Evolutionary conservation across 2,329 filamentous ascomycete species (phyloP).

Genomic region (Phoma sp.): DNA sequence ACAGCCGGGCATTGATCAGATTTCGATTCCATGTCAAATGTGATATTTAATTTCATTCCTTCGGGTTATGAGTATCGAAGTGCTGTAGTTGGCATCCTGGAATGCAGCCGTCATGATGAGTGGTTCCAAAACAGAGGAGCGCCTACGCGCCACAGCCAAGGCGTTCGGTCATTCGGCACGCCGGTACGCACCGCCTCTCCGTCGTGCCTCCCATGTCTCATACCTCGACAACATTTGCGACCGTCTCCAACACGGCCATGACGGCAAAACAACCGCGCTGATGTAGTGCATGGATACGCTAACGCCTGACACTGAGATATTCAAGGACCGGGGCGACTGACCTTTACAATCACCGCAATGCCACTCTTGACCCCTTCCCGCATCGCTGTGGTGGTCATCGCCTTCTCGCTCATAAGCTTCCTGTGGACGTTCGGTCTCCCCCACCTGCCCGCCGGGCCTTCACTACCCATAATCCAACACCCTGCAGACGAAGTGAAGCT

Average conservation of each 20-base stretch:
- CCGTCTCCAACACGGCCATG: not conserved
- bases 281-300: not conserved
- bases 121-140: not conserved
- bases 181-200: conserved; percentile 8
- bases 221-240: not conserved
- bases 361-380: conserved; percentile 43
- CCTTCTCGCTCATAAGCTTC: conserved; percentile 39
- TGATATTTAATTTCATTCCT: not conserved
- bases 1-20: not conserved
- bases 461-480: conserved; percentile 33
- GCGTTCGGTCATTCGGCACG: not conserved
- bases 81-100: not conserved
- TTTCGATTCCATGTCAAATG: not conserved
- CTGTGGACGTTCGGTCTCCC: conserved; percentile 42
- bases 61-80: not conserved
- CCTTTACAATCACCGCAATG: conserved; percentile 28
- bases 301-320: not conserved
- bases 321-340: not conserved
- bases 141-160: conserved; percentile 4
- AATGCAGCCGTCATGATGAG: not conserved
- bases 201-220: not conserved
- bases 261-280: not conserved
- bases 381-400: conserved; percentile 34
- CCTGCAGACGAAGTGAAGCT: conserved; percentile 28
- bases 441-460: conserved; percentile 22